Conservation (phyloP, 768 basidiomycete species). For the Imleria badia region DNA sequence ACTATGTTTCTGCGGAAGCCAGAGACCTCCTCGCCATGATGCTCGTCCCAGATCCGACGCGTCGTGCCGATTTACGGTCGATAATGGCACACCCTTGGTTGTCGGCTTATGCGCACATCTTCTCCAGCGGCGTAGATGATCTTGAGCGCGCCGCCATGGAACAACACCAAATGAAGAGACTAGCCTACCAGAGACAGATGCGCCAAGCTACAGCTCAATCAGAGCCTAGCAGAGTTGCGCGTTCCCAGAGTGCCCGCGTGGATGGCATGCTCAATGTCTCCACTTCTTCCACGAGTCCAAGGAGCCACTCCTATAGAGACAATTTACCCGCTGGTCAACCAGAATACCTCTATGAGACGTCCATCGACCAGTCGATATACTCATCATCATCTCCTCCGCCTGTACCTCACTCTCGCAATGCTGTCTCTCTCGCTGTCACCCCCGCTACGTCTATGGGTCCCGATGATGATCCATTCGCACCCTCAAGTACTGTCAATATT, state of each 20-base stretch:
- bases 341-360: slow-evolving; percentile 75
- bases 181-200: slow-evolving; percentile 82
- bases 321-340: slow-evolving; percentile 49
- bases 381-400: slow-evolving; percentile 35
- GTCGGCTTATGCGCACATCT: slow-evolving; percentile 43
- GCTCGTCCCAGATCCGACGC: slow-evolving; percentile 90
- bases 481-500: slow-evolving; percentile 30
- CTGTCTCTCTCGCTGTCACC: slow-evolving; percentile 43
- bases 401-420: slow-evolving; percentile 39
- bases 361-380: slow-evolving; percentile 54
- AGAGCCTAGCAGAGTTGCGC: slow-evolving; percentile 35
- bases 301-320: slow-evolving; percentile 49
- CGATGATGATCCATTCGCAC: slow-evolving; percentile 76
- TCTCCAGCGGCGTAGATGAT: slow-evolving; percentile 72
- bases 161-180: slow-evolving; percentile 79
- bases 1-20: slow-evolving; percentile 84
- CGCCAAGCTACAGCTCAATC: slow-evolving; percentile 43
- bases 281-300: slow-evolving; percentile 34
- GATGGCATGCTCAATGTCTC: slow-evolving; percentile 40
- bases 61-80: slow-evolving; percentile 68
- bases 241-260: slow-evolving; percentile 57
- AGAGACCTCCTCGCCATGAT: slow-evolving; percentile 83
- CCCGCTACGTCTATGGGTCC: slow-evolving; percentile 40
- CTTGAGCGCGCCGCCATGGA: slow-evolving; percentile 81
- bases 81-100: slow-evolving; percentile 95